Base-by-base conservation (phyloP, 371 early-diverging fungal species). In the Lichtheimia ornata region DNA sequence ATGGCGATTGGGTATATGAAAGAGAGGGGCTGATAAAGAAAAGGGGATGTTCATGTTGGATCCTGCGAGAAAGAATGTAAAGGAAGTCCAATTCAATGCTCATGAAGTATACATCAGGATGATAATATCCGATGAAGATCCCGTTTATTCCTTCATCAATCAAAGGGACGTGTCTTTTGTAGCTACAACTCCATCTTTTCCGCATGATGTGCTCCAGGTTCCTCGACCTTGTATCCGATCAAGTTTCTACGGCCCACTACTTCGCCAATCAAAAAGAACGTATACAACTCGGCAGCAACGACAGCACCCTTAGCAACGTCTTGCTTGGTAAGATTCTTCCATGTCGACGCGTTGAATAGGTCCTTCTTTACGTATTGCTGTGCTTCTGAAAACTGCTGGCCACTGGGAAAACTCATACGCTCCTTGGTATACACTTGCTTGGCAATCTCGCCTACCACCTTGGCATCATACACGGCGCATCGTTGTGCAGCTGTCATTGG, bases 201-300 rank as follows among this genome's bases (percentile, higher is more conserved):
- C 11, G 35, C 54, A 41, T 54, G 52, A 41, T 76, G 76, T 70
- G 74, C 63, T 57, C 73, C 79, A 43, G 74, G 83, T 65, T 81
- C 67, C 72, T 82, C 60, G 71, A 86, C 86, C 56, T 83, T 77
- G 60, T 89, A 89, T 53, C 89, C 89, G 64, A 89, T 74, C 68
- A 89, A 69, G 78, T 81, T 86, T 74, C 88, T 81, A 65, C 89
- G 85, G 59, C 89, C 89, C 67, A 87, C 74, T 62, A 89, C 82
- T 74, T 89, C 89, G 65, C 89, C 89, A 56, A 89, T 62, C 53
- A 87, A 70, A 83, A 87, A 89, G 70, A 89, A 89, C 56, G 85
- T 81, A 74, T 83, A 82, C 50, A 85, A 72, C 70, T 89, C 86
- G 61, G 86, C 85, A 58, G 82, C 83, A 27, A 86, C 76, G 61